Conservation (phyloP, 192 early-diverging fungal species). For the Rhizoclosmatium globosum region DNA sequence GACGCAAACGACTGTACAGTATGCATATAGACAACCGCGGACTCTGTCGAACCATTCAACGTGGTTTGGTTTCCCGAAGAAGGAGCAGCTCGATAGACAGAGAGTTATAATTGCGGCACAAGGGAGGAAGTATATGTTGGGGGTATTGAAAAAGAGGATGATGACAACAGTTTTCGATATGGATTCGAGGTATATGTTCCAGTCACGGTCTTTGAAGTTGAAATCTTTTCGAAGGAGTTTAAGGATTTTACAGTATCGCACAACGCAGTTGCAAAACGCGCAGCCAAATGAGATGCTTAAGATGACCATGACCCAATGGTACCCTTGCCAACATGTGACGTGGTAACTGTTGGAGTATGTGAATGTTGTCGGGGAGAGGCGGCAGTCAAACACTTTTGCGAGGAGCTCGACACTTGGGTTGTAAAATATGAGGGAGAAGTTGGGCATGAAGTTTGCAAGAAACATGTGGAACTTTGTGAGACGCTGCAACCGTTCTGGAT, state of each 20-base stretch:
- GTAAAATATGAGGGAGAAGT: conserved; percentile 14
- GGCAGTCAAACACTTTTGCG: conserved; percentile 28
- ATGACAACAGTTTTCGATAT: conserved; percentile 19
- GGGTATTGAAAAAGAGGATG: conserved; percentile 23
- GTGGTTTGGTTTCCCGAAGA: conserved; percentile 13
- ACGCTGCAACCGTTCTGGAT: not conserved
- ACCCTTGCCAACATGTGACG: conserved; percentile 5
- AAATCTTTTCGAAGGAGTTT: conserved; percentile 24
- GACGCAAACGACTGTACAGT: conserved; percentile 1
- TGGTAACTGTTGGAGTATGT: not conserved
- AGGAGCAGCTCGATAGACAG: not conserved
- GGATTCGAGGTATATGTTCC: conserved; percentile 28
- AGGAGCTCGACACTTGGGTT: conserved; percentile 25
- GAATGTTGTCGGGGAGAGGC: conserved; percentile 3
- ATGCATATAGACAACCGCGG: conserved; percentile 8
- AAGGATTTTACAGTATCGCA: conserved; percentile 26
- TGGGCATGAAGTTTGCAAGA: conserved; percentile 13
- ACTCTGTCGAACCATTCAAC: conserved; percentile 19
- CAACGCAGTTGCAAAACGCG: conserved; percentile 21
- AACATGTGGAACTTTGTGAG: conserved; percentile 18
- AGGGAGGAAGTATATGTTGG: conserved; percentile 11
- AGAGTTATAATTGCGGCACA: not conserved
- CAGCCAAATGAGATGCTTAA: conserved; percentile 7
- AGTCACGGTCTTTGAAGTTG: conserved; percentile 19
- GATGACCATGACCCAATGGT: conserved; percentile 5